These are phyloP conservation scores for Chlamydomonas asymmetrica DNA, from an alignment of 139 green algal species.

Conservation along the genomic window DNA sequence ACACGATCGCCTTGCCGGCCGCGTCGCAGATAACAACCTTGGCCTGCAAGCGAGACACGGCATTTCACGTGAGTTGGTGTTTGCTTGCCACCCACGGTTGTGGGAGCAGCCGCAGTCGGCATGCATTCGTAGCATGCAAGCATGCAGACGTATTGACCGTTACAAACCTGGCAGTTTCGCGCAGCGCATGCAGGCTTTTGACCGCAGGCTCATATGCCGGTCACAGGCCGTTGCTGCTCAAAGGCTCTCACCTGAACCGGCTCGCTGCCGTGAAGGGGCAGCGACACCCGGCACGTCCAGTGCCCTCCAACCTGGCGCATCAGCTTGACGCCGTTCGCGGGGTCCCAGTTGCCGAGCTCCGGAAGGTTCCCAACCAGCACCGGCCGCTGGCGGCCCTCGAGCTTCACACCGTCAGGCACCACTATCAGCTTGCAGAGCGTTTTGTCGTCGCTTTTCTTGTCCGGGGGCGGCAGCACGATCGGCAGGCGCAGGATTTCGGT, in stretches of 20 bases:
- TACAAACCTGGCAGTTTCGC: background rate
- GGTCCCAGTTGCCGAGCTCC: slow-evolving; percentile 12
- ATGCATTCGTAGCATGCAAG: too few relatives aligned
- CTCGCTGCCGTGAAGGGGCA: slow-evolving; percentile 1
- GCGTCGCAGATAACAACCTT: slow-evolving; percentile 29
- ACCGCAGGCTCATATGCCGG: too few relatives aligned
- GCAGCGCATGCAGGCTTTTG: too few relatives aligned
- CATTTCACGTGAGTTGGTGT: too few relatives aligned
- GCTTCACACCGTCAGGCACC: slow-evolving; percentile 5
- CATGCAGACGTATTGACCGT: background rate
- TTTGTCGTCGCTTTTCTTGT: background rate
- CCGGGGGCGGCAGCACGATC: slow-evolving; percentile 10
- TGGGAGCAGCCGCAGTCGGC: too few relatives aligned
- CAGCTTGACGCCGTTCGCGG: slow-evolving; percentile 5
- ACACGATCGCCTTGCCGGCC: background rate
- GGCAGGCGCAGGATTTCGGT: slow-evolving; percentile 25
- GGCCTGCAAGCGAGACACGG: too few relatives aligned
- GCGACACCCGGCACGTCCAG: slow-evolving; percentile 18
- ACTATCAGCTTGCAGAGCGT: slow-evolving; percentile 23
- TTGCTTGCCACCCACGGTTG: too few relatives aligned
- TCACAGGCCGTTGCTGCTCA: too few relatives aligned
- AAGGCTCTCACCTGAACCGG: too few relatives aligned
- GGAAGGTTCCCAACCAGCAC: slow-evolving; percentile 10
- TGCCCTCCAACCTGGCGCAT: slow-evolving; percentile 24
- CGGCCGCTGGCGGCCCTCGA: slow-evolving; percentile 20